Conservation (phyloP, 768 basidiomycete species). For the Gloeostereum incarnatum region DNA sequence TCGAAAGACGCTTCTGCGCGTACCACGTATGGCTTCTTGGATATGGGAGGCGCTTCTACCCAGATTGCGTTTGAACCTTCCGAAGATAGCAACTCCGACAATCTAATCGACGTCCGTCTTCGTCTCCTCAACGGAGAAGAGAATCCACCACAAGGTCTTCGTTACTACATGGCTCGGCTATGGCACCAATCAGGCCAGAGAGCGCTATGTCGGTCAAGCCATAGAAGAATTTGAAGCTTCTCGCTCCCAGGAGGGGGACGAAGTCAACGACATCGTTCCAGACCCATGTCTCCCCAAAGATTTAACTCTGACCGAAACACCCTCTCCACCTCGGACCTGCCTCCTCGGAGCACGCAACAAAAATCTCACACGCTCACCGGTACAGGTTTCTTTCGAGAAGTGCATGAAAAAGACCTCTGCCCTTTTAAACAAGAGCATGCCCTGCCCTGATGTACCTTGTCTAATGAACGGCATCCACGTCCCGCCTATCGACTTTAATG, state of each 20-base stretch:
- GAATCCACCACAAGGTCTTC: slow-evolving; percentile 86
- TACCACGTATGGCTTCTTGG: slow-evolving; percentile 94
- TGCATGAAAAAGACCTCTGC: slow-evolving; percentile 69
- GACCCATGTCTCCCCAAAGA: slow-evolving; percentile 90
- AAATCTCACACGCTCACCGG: no score
- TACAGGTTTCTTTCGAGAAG: slow-evolving; percentile 80
- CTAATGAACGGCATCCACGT: slow-evolving; percentile 93
- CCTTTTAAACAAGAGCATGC: slow-evolving; percentile 75
- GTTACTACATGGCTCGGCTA: slow-evolving; percentile 99
- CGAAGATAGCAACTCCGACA: slow-evolving; percentile 41
- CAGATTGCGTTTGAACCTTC: slow-evolving; percentile 97
- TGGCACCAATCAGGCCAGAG: slow-evolving; percentile 94
- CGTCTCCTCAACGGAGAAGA: slow-evolving; percentile 78
- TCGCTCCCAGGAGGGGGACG: slow-evolving; percentile 17
- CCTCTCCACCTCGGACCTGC: slow-evolving; percentile 32
- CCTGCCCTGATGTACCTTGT: slow-evolving; percentile 80
- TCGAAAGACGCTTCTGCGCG: slow-evolving; percentile 35
- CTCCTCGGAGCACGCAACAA: slow-evolving; percentile 83
- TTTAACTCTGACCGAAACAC: slow-evolving; percentile 51
- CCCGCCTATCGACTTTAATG: slow-evolving; percentile 89
- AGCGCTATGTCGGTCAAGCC: slow-evolving; percentile 75
- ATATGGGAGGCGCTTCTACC: slow-evolving; percentile 99
- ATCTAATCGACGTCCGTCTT: slow-evolving; percentile 73
- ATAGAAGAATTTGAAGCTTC: slow-evolving; percentile 47
- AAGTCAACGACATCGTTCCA: slow-evolving; percentile 36